These are phyloP conservation scores for Backusella westeae DNA, from an alignment of 192 early-diverging fungal species.

Conservation along the genomic window DNA sequence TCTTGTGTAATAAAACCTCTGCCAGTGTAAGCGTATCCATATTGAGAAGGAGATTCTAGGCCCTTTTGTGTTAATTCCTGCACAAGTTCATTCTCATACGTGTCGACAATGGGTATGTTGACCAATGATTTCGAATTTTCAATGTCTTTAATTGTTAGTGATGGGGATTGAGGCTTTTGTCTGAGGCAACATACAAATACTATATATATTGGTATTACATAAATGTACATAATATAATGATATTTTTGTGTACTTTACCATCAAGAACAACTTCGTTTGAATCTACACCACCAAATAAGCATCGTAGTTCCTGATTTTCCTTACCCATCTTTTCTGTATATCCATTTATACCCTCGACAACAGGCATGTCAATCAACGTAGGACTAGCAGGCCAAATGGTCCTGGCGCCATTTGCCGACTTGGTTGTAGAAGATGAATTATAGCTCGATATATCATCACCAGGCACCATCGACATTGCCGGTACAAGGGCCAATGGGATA, in stretches of 20 bases:
- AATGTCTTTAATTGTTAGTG: neutral
- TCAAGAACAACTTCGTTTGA: constrained; percentile 33
- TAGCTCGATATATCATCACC: neutral
- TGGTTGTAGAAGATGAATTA: neutral
- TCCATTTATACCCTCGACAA: constrained; percentile 14
- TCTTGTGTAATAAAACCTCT: constrained; percentile 62
- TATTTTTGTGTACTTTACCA: constrained; percentile 26
- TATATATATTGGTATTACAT: neutral
- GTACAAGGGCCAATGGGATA: constrained; percentile 35
- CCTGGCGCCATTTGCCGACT: neutral
- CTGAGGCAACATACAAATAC: neutral
- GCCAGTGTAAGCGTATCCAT: constrained; percentile 46
- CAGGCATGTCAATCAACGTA: constrained; percentile 1
- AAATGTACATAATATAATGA: neutral
- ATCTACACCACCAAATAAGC: constrained; percentile 28
- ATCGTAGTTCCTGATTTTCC: constrained; percentile 28
- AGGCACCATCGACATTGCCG: constrained; percentile 22
- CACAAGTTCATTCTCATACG: constrained; percentile 17
- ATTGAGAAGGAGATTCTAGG: constrained; percentile 17
- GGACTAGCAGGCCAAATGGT: constrained; percentile 31
- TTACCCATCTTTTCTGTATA: constrained; percentile 18
- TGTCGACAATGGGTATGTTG: neutral
- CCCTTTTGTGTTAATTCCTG: neutral
- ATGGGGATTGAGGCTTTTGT: constrained; percentile 17
- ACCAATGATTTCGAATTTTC: neutral